Evolutionary conservation across 1,284 basidiomycete species (phyloP).

Genomic region (Tilletia horrida): DNA sequence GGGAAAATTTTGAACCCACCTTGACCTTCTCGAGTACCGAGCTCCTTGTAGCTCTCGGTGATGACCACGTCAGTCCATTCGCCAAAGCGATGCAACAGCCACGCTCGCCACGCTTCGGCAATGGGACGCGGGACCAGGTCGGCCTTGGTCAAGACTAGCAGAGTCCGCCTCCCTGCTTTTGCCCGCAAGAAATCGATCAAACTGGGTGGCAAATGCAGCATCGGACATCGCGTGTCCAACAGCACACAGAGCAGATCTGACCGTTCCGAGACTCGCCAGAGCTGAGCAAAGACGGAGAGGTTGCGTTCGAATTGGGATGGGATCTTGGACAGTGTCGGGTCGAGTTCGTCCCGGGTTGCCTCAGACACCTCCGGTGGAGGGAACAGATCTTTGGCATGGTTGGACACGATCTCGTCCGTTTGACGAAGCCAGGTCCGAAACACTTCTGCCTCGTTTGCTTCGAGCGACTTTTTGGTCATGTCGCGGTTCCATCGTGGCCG

Average conservation of each 20-base stretch:
- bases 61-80: conserved; percentile 33
- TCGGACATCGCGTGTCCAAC: conserved; percentile 79
- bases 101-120: conserved; percentile 31
- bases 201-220: conserved; percentile 61
- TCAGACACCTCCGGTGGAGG: conserved; percentile 21
- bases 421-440: conserved; percentile 39
- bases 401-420: conserved; percentile 33
- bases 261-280: conserved; percentile 55
- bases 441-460: conserved; percentile 37
- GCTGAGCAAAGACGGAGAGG: conserved; percentile 41
- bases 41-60: conserved; percentile 36
- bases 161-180: conserved; percentile 58
- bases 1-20: conserved; percentile 25
- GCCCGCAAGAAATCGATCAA: conserved; percentile 59
- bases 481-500: conserved; percentile 37
- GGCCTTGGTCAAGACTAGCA: conserved; percentile 42
- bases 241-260: conserved; percentile 79
- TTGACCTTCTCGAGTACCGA: conserved; percentile 36
- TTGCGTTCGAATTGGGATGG: conserved; percentile 62
- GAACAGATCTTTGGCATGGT: conserved; percentile 31
- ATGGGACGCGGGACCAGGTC: conserved; percentile 36
- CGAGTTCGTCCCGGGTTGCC: conserved; percentile 27
- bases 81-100: conserved; percentile 30
- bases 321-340: conserved; percentile 58
- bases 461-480: conserved; percentile 39